A percentile compares a stretch with the other conserved stretches of the same genome.
These are phyloP conservation scores for Yamadazyma aaseri DNA, from an alignment of 1,139 yeast species.

Conservation along the genomic window DNA sequence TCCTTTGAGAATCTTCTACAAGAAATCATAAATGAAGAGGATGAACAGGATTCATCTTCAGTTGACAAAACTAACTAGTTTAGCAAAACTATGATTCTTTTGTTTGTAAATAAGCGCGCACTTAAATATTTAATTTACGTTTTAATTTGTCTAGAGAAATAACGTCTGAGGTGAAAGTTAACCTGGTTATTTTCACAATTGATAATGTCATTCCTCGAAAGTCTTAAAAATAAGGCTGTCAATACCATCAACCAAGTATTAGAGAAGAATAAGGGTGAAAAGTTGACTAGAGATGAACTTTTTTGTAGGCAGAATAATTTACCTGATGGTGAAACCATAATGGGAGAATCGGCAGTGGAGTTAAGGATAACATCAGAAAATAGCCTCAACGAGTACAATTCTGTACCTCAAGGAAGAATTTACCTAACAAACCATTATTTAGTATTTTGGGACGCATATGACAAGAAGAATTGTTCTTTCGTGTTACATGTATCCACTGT, in stretches of 20 bases:
- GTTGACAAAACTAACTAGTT: no score
- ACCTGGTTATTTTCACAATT: no score
- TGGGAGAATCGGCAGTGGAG: slow-evolving; percentile 72
- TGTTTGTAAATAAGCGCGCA: no score
- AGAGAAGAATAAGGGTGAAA: slow-evolving; percentile 34
- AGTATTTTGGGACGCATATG: slow-evolving; percentile 70
- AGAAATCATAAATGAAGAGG: slow-evolving; percentile 19
- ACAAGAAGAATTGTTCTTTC: slow-evolving; percentile 66
- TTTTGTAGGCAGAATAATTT: slow-evolving; percentile 65
- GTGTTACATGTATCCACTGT: slow-evolving; percentile 74
- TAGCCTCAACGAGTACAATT: slow-evolving; percentile 24
- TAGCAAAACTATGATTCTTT: no score
- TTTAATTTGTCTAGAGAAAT: no score
- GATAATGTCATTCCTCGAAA: slow-evolving; percentile 52
- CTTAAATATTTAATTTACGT: no score
- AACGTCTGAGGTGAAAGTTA: no score
- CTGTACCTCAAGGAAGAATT: slow-evolving; percentile 56
- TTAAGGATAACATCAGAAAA: slow-evolving; percentile 49
- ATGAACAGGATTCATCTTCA: slow-evolving; percentile 11
- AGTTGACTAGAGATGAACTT: slow-evolving; percentile 61
- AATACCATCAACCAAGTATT: slow-evolving; percentile 41
- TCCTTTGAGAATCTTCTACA: slow-evolving; percentile 16
- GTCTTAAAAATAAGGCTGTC: slow-evolving; percentile 48
- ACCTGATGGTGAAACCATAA: slow-evolving; percentile 67
- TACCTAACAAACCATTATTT: slow-evolving; percentile 73